phyloP scores from a whole-genome alignment of 176 grass and related monocot genomes.

The Zizania latifolia region DNA sequence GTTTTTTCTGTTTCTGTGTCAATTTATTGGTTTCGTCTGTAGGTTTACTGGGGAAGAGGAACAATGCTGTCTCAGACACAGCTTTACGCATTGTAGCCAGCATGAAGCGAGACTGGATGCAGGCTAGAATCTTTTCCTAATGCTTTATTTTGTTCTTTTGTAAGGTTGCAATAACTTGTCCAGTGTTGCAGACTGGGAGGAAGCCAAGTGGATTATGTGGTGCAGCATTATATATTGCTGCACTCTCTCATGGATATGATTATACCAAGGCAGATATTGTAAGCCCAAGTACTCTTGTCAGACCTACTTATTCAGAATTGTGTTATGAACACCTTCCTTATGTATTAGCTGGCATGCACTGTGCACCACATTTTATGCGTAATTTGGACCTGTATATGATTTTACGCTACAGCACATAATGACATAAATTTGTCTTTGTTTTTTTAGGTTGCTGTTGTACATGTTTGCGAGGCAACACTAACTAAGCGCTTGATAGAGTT shows the following conservation, averaged over 20 bases:
- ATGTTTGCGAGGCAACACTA: slow-evolving; percentile 84
- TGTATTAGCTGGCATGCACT: neutral
- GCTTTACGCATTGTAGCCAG: slow-evolving; percentile 77
- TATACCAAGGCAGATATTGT: slow-evolving; percentile 87
- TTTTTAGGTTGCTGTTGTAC: slow-evolving; percentile 75
- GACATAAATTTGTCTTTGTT: slow-evolving; percentile 7
- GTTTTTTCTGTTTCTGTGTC: neutral
- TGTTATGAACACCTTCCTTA: neutral
- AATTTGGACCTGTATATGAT: neutral
- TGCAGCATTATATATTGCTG: slow-evolving; percentile 82
- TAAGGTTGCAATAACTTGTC: neutral
- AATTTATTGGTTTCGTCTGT: slow-evolving; percentile 19
- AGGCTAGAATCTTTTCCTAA: slow-evolving; percentile 41
- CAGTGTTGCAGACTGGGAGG: slow-evolving; percentile 64
- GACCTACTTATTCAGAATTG: slow-evolving; percentile 26
- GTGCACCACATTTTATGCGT: neutral
- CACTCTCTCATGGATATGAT: slow-evolving; percentile 63
- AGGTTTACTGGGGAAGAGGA: slow-evolving; percentile 63
- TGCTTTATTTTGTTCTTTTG: slow-evolving; percentile 23
- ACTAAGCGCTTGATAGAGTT: slow-evolving; percentile 91
- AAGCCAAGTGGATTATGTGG: slow-evolving; percentile 96
- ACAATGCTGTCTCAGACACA: slow-evolving; percentile 57
- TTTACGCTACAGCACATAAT: neutral
- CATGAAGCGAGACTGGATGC: slow-evolving; percentile 95
- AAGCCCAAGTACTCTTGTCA: slow-evolving; percentile 14